Percentiles rank a stretch among this genome's conserved stretches.
Evolutionary conservation across 768 basidiomycete species (phyloP).

Genomic region (Mycena filopes): DNA sequence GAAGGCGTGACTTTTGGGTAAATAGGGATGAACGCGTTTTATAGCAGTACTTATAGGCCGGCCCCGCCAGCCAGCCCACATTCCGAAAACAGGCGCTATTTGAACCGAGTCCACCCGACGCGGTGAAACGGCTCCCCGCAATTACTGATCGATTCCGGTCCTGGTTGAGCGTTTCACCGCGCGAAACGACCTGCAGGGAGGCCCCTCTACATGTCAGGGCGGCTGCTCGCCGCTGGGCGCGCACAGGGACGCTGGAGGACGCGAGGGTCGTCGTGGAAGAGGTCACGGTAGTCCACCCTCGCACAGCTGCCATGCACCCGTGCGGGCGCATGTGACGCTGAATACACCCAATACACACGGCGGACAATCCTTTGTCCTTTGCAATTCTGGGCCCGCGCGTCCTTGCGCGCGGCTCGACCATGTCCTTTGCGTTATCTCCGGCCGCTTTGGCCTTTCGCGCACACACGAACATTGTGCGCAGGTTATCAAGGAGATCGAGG

Average conservation of each 20-base stretch:
- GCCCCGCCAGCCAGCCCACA: constrained; percentile 36
- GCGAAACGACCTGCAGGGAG: not conserved
- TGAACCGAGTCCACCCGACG: constrained; percentile 31
- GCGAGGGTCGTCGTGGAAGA: constrained; percentile 8
- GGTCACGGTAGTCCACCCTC: not conserved
- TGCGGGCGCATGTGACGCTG: no score
- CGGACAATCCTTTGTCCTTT: no score
- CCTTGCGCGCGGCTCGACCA: no score
- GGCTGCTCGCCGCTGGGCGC: constrained; percentile 13
- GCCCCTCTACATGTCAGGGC: constrained; percentile 1
- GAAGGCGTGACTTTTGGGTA: not conserved
- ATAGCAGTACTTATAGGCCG: no score
- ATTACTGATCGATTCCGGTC: constrained; percentile 3
- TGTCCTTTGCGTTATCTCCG: no score
- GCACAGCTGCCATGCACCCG: no score
- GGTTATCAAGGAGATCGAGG: constrained; percentile 38
- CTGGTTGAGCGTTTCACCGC: constrained; percentile 8
- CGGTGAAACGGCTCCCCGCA: constrained; percentile 9
- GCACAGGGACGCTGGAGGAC: not conserved
- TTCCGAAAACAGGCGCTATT: constrained; percentile 38
- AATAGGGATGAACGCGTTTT: constrained; percentile 34
- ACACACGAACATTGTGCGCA: constrained; percentile 45
- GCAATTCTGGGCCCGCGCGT: no score
- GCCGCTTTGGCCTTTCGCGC: no score
- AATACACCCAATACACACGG: no score